Evolutionary conservation across 139 green algal species (phyloP), one percentile per base, ranked within the genome.

Genomic region (Pseudopediastrum boryanum): DNA sequence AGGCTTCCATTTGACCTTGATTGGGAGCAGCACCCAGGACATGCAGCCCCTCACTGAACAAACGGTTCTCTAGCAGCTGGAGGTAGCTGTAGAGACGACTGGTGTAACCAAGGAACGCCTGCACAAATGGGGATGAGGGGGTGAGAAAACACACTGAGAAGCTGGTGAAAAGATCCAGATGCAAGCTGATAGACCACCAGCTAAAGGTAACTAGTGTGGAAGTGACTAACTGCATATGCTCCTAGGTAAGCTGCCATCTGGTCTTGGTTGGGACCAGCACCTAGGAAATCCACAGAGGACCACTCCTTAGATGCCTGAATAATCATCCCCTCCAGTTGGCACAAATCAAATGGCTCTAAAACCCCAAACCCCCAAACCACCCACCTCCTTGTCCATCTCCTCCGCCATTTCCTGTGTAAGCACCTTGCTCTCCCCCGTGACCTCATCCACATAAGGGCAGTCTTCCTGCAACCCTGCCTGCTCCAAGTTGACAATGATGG

Each of bases 21-120:
- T 50, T 69, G 13, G 94, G 94, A 4, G 84, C 31, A 58, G 83
- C 39, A 16, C 96, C 96, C 73, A 99, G 84, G 56, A 94, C 89
- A 85, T 99, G 96, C 80, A 99, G 87, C 0, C 96, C 96, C 83
- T 98, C 93, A 29, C 88, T 95, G 85, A 97, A 99, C n/a, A 99
- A 84, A 6, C 96, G 89, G 46, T 86, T 91, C 81, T 99, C 96
- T n/a, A 99, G 43, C 46, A 90, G 79, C 82, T 92, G 85, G 50
- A 99, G 87, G 85, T 98, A 98, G 42, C 68, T 59, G 85, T 97
- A 94, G 63, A 99, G 71, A 8, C 85, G 50, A n/a, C 66, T 79
- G 16, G 36, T 63, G 41, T 38, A 79, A 8, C 19, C 70, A 9
- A 51, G 29, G 42, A 73, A 74, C 61, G 65, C 74, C 61, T 81